Percentiles rank a stretch among this genome's conserved stretches.
These are phyloP conservation scores for Cutaneotrichosporon sp. DNA, from an alignment of 1,284 basidiomycete genomes.

Conservation along the genomic window DNA sequence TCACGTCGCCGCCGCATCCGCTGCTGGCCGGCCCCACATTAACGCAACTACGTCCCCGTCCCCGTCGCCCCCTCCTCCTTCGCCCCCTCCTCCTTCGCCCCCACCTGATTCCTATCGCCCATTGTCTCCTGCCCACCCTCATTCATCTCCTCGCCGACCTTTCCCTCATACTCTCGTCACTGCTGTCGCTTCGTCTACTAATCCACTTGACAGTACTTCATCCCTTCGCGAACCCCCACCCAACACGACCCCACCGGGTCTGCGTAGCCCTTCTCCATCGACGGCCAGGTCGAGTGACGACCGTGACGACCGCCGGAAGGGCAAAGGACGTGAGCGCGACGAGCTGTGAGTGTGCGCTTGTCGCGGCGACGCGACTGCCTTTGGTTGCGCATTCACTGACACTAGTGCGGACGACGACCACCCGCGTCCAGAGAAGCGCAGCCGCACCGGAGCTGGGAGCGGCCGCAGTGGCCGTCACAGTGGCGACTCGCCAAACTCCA, in stretches of 20 bases:
- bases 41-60: background rate
- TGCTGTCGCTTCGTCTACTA: background rate
- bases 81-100: background rate
- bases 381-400: constrained; percentile 5
- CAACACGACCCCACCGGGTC: constrained; percentile 31
- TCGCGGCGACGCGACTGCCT: background rate
- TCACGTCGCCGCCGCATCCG: constrained; percentile 4
- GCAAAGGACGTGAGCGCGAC: constrained; percentile 26
- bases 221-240: constrained; percentile 37
- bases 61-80: background rate
- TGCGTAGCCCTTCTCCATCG: constrained; percentile 26
- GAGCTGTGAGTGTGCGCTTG: constrained; percentile 19
- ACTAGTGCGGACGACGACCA: constrained; percentile 20
- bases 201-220: constrained; percentile 33
- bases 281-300: constrained; percentile 12
- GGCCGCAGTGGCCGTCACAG: constrained; percentile 13
- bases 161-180: background rate
- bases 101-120: background rate
- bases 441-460: constrained; percentile 8
- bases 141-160: background rate
- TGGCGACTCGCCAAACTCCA: constrained; percentile 25
- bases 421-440: constrained; percentile 24
- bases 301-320: constrained; percentile 19
- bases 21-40: constrained; percentile 6
- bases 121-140: background rate